Evolutionary conservation across 1,139 yeast species (phyloP), one percentile per base, ranked within the genome.

Genomic region (Blastobotrys apis): DNA sequence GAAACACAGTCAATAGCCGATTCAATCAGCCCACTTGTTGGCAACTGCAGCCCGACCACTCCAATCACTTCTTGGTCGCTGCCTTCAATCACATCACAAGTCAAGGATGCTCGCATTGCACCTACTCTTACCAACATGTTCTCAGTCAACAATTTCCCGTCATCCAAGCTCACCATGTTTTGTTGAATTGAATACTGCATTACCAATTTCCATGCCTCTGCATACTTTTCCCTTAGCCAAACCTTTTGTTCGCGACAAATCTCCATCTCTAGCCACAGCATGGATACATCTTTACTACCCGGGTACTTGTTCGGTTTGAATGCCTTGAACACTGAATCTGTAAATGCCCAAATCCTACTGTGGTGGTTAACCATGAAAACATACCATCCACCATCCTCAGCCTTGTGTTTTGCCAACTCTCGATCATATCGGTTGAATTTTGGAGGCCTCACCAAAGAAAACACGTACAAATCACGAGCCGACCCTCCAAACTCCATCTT

Each of bases 331-430:
- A 39, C 33, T 1, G 35, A 23, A 12, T 36, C 22, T 16, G 36
- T 31, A 19, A 46, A 42, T 19, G 41, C 33, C 48, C 48, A 45
- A n/a, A 21, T 16, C 26, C 48, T 31, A 20, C 33, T 45, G n/a
- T 15, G 27, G n/a, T 34, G 17, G 16, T 41, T 20, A 6, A n/a
- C 5, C 39, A 45, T 45, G 19, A 45, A 45, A 13, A 13, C 16
- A 22, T 35, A 17, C 48, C 48, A 45, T 10, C 35, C 39, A 22
- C 3, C 19, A 6, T 1, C 9, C 34, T 12, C 26, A 27, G 5
- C 40, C 17, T 10, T 21, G 26, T 23, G 26, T 10, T 23, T 23
- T 23, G 9, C 26, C 26, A 23, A 23, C 15, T 33, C 10, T 8
- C 13, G 17, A 5, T 20, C 29, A 22, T 22, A 34, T 20, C 13